Evolutionary conservation across 2,329 filamentous ascomycete species (phyloP).

Genomic region (Myriosclerotinia duriaeana): DNA sequence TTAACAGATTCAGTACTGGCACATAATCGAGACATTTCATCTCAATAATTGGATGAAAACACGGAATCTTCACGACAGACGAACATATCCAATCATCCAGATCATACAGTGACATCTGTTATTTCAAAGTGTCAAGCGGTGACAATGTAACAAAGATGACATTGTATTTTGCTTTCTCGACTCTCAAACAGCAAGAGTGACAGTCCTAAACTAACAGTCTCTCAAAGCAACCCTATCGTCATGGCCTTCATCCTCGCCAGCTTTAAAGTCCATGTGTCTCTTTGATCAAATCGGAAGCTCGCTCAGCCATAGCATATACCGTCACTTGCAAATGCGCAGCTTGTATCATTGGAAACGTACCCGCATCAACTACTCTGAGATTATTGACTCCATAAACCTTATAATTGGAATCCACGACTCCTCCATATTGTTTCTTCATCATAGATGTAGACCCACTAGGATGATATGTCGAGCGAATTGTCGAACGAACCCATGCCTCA

Average conservation of each 20-base stretch:
- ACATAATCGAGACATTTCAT: too few species aligned
- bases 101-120: too few species aligned
- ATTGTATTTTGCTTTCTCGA: background rate
- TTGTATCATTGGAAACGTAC: constrained; percentile 29
- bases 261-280: background rate
- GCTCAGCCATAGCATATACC: constrained; percentile 33
- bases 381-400: constrained; percentile 29
- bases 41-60: too few species aligned
- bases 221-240: background rate
- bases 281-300: constrained; percentile 26
- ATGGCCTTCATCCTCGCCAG: background rate
- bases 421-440: constrained; percentile 27
- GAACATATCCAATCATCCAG: too few species aligned
- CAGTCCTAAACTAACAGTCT: too few species aligned
- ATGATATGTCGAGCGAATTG: constrained; percentile 23
- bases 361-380: constrained; percentile 33
- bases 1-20: background rate
- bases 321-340: constrained; percentile 27
- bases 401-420: constrained; percentile 29
- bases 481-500: constrained; percentile 9
- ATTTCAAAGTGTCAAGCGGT: too few species aligned
- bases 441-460: constrained; percentile 31
- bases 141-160: too few species aligned
- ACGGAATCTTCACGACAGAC: too few species aligned
- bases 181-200: too few species aligned